Conservation (phyloP, 768 basidiomycete genomes). For the Ramaria rubella region DNA sequence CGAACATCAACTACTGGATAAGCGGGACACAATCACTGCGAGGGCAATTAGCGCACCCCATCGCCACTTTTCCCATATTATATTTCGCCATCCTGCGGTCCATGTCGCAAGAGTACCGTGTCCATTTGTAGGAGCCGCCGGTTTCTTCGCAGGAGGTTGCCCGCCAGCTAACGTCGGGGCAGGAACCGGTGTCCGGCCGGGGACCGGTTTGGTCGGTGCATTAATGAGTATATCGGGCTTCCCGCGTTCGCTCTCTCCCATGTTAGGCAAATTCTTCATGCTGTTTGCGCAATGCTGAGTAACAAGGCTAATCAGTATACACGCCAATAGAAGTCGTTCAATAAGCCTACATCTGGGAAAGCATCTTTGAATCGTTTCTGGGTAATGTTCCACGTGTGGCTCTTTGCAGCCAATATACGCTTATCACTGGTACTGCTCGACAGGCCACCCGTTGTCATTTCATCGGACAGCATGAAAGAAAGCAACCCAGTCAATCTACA, state of each 20-base stretch:
- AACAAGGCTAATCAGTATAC: slow-evolving; percentile 12
- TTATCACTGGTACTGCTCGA: slow-evolving; percentile 77
- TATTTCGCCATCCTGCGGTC: slow-evolving; percentile 54
- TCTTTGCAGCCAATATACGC: slow-evolving; percentile 63
- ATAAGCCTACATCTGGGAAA: slow-evolving; percentile 73
- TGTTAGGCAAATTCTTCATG: slow-evolving; percentile 80
- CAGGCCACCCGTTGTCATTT: slow-evolving; percentile 94
- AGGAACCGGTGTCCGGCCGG: slow-evolving; percentile 17
- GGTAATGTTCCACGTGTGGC: slow-evolving; percentile 79
- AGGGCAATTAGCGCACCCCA: slow-evolving; percentile 74
- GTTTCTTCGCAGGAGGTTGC: neutral
- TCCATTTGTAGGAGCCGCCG: slow-evolving; percentile 14
- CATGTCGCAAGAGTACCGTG: slow-evolving; percentile 36
- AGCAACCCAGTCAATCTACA: slow-evolving; percentile 83
- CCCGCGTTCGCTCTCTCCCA: slow-evolving; percentile 77
- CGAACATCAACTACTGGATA: slow-evolving; percentile 37
- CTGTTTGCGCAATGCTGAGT: slow-evolving; percentile 61
- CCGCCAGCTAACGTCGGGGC: neutral
- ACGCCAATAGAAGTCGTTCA: neutral
- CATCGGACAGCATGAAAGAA: slow-evolving; percentile 92
- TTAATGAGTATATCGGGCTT: slow-evolving; percentile 29
- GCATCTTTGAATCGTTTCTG: slow-evolving; percentile 80
- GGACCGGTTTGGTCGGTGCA: slow-evolving; percentile 14
- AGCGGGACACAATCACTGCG: slow-evolving; percentile 69
- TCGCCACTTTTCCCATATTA: slow-evolving; percentile 80